phyloP scores from a whole-genome alignment of 306 rosid species.

The Canavalia gladiata region DNA sequence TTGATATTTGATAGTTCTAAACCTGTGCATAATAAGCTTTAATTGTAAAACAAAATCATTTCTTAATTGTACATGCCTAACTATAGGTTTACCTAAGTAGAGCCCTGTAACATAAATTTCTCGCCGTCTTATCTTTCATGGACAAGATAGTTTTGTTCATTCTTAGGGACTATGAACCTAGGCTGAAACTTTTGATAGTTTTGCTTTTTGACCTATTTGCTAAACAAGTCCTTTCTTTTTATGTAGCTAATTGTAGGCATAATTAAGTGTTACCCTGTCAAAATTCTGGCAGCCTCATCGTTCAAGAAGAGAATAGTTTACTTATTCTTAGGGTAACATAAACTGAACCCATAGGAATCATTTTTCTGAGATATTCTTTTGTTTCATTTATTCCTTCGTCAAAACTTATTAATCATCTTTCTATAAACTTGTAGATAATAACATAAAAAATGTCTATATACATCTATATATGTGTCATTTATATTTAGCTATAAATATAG shows the following conservation, averaged over 20 bases:
- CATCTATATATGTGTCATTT: background rate
- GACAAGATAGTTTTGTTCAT: constrained; percentile 5
- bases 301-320: too few species aligned
- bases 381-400: too few species aligned
- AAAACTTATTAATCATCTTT: background rate
- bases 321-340: too few species aligned
- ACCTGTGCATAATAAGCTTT: background rate
- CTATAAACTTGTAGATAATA: background rate
- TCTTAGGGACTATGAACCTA: background rate
- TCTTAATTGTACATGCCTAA: background rate
- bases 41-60: background rate
- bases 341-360: too few species aligned
- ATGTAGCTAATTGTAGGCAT: background rate
- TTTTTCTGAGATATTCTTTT: too few species aligned
- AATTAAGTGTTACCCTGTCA: background rate
- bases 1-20: background rate
- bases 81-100: too few species aligned
- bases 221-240: background rate
- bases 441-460: background rate
- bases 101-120: background rate
- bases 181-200: constrained; percentile 18
- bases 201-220: background rate
- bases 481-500: background rate
- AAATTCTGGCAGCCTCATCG: too few species aligned
- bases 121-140: background rate